Evolutionary conservation across 371 early-diverging fungal species (phyloP), one percentile per base, ranked within the genome.

Genomic region (Haplosporangium sp.): DNA sequence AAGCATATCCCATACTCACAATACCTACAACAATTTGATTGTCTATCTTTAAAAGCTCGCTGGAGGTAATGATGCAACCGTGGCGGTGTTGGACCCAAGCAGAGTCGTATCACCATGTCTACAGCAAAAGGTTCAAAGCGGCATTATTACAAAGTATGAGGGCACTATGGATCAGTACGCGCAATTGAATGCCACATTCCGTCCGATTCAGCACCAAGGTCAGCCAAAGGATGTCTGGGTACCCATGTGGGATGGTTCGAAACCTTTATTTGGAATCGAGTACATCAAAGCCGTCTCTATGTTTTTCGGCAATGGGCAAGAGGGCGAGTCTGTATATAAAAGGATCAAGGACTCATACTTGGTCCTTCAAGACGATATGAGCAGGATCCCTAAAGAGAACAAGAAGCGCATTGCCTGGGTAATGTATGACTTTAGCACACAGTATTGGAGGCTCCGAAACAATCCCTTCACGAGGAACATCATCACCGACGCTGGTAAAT

Each of bases 351-450:
- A 6, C 5, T 47, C 60, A 0, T 77, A 71, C 51, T 41, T 46
- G 0, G 43, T 2, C 1, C 50, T 67, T 21, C 14, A 16, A 21
- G 0, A 0, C 13, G 60, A 58, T 29, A 59, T 71, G 64, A 18
- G 1, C 1, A 37, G 6, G 16, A 64, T 77, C 36, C 61, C 67
- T 46, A 4, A 3, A 13, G 40, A 2, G 1, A 42, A 59, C 54
- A 71, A 61, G 53, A 71, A 61, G 50, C 72, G 72, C 14, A 72
- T 77, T 45, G 79, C 43, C 8, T 77, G 79, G 79, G 54, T 77
- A 11, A 43, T 50, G 20, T 77, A 77, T 42, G 68, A 77, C 54
- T 71, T 67, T 54, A 1, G 5, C 14, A 0, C 11, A 0, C 0
- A 3, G 0, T 14, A 23, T 1, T 71, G 72, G 79, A 52, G 1